Evolutionary conservation across 345 rosid genomes (phyloP), one percentile per base, ranked within the genome.

Genomic region (Cardamine occulta): DNA sequence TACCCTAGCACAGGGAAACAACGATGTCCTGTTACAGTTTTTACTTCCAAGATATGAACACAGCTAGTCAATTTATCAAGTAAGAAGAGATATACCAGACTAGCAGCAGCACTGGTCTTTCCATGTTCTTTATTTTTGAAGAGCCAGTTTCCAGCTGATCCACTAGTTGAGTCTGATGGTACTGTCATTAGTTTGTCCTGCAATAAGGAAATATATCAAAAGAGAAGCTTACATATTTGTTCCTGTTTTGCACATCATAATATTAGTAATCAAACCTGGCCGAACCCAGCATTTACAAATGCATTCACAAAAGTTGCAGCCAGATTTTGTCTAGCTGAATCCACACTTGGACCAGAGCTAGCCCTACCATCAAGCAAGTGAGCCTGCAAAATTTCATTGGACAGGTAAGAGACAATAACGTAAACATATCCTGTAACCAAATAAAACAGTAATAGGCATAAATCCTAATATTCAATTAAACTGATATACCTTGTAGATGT

Each of bases 301-400:
- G 99, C 97, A 78, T 95, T 95, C 35, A 92, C 99, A 80, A 95
- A 95, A 54, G 97, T 92, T 32, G 97, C 96, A 77, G 97, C 93
- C 82, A 95, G 83, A 80, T 92, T 95, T 80, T 95, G 93, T 58
- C 96, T 85, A 51, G 99, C 97, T 49, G 97, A 95, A 87, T 95
- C 97, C 71, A 83, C 93, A 77, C 85, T 87, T 48, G 88, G 83
- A 69, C 89, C 84, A 79, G 89, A 85, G 85, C 86, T 85, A 66
- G 87, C 93, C 59, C 97, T 85, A 8, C 96, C 99, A 82, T 96
- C 98, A 58, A 96, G 88, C 86, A 96, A 89, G 74, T 96, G 97
- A 10, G 97, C 97, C 98, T 96, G 65, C 63, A 34, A 80, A 75
- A 55, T 66, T 54, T 53, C 39, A 48, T 17, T 40, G 55, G 72